These are phyloP conservation scores for Myriosclerotinia scirpicola DNA, from an alignment of 2,329 filamentous ascomycete genomes.

Conservation along the genomic window DNA sequence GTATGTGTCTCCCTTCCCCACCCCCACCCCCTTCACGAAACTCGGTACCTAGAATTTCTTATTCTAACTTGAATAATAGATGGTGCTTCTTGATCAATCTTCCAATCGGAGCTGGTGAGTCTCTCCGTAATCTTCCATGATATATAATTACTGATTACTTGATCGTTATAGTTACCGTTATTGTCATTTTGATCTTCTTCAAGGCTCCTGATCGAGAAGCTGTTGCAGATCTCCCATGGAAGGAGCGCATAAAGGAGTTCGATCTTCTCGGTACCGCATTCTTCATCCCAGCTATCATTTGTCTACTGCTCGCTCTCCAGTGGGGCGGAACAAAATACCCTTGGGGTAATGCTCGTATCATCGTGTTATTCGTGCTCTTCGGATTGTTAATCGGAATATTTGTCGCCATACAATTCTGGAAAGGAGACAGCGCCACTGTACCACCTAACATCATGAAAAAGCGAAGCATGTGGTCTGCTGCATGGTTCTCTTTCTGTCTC, in stretches of 20 bases:
- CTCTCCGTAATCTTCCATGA: background rate
- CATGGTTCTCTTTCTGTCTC: conserved; percentile 42
- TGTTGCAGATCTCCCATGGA: conserved; percentile 44
- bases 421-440: conserved; percentile 45
- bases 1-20: background rate
- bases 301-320: conserved; percentile 44
- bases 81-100: conserved; percentile 36
- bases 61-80: conserved; percentile 36
- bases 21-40: background rate
- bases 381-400: conserved; percentile 39
- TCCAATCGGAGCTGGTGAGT: conserved; percentile 39
- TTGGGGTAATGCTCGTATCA: conserved; percentile 42
- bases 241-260: conserved; percentile 38
- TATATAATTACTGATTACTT: background rate
- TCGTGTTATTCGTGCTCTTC: conserved; percentile 42
- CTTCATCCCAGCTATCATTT: conserved; percentile 43
- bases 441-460: conserved; percentile 44
- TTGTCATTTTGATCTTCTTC: conserved; percentile 45
- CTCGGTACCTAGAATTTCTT: conserved; percentile 6
- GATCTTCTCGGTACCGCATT: conserved; percentile 42
- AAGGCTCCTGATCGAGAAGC: conserved; percentile 38
- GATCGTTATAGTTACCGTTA: conserved; percentile 39
- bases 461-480: conserved; percentile 42
- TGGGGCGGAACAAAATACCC: conserved; percentile 44
- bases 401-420: conserved; percentile 42